Evolutionary conservation across 805 yeast genomes (phyloP).

Genomic region (Zygoascus flipseniorum): DNA sequence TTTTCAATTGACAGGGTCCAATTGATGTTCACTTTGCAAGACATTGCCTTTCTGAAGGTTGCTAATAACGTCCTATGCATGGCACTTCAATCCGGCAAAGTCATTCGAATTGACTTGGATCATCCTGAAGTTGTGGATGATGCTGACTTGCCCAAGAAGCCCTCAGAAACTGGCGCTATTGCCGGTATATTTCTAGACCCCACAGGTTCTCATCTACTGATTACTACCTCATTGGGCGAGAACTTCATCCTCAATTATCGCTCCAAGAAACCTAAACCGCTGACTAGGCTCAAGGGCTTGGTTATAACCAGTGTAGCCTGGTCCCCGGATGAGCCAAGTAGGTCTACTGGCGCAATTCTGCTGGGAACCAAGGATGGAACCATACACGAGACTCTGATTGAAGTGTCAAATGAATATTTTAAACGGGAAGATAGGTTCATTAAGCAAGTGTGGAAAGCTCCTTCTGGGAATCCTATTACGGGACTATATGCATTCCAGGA

Average conservation of each 20-base stretch:
- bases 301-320: slow-evolving; percentile 37
- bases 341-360: slow-evolving; percentile 39
- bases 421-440: slow-evolving; percentile 35
- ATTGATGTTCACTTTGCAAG: slow-evolving; percentile 40
- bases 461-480: slow-evolving; percentile 19
- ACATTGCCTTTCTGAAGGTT: slow-evolving; percentile 45
- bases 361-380: slow-evolving; percentile 42
- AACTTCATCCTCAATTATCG: slow-evolving; percentile 40
- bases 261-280: slow-evolving; percentile 33
- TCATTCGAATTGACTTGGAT: slow-evolving; percentile 60
- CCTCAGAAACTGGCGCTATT: slow-evolving; percentile 16
- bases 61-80: slow-evolving; percentile 47
- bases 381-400: slow-evolving; percentile 40
- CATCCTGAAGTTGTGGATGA: slow-evolving; percentile 52
- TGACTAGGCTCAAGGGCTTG: slow-evolving; percentile 41
- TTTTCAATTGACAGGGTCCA: slow-evolving; percentile 37
- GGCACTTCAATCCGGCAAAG: slow-evolving; percentile 41
- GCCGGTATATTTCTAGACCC: slow-evolving; percentile 39
- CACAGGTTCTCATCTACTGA: slow-evolving; percentile 43
- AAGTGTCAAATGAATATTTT: slow-evolving; percentile 37
- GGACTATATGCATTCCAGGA: slow-evolving; percentile 16
- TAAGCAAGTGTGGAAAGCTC: slow-evolving; percentile 35
- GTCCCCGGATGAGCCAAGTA: slow-evolving; percentile 31
- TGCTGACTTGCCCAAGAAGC: slow-evolving; percentile 25
- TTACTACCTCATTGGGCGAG: slow-evolving; percentile 39